These are phyloP conservation scores for Phytophthora macrochlamydospora DNA, from an alignment of 352 stramenopile genomes.

Conservation along the genomic window DNA sequence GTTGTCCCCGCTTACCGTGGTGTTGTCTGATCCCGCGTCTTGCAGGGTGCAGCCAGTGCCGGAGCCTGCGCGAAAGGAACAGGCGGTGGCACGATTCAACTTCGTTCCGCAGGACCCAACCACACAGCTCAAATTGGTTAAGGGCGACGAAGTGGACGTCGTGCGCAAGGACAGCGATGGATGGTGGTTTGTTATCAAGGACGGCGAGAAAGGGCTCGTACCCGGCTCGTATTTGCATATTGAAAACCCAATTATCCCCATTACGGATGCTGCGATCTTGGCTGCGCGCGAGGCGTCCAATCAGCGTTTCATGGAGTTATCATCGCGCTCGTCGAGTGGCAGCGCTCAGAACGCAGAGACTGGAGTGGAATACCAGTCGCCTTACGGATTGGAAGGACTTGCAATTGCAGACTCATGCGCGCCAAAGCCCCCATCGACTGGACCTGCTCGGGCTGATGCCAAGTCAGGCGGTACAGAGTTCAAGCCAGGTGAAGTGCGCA, in stretches of 20 bases:
- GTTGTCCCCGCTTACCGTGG: conserved; percentile 4
- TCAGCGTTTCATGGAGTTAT: conserved; percentile 65
- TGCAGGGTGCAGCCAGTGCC: conserved; percentile 32
- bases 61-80: conserved; percentile 56
- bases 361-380: conserved; percentile 45
- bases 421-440: conserved; percentile 39
- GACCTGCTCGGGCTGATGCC: conserved; percentile 51
- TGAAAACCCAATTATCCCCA: conserved; percentile 63
- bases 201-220: conserved; percentile 82
- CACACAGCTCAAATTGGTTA: conserved; percentile 73
- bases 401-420: conserved; percentile 36
- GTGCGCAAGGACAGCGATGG: conserved; percentile 84
- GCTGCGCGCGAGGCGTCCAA: conserved; percentile 79
- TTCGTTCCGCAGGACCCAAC: conserved; percentile 73
- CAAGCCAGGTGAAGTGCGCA: conserved; percentile 73
- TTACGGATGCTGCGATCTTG: conserved; percentile 65
- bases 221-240: conserved; percentile 75
- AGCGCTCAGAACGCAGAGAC: conserved; percentile 27
- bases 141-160: conserved; percentile 75
- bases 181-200: conserved; percentile 85
- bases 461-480: conserved; percentile 58
- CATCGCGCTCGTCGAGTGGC: conserved; percentile 30
- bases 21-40: neutral
- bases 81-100: conserved; percentile 77
- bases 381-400: conserved; percentile 39